Base-by-base conservation (phyloP, 2,329 filamentous ascomycete genomes). In the Coniochaeta sp. region DNA sequence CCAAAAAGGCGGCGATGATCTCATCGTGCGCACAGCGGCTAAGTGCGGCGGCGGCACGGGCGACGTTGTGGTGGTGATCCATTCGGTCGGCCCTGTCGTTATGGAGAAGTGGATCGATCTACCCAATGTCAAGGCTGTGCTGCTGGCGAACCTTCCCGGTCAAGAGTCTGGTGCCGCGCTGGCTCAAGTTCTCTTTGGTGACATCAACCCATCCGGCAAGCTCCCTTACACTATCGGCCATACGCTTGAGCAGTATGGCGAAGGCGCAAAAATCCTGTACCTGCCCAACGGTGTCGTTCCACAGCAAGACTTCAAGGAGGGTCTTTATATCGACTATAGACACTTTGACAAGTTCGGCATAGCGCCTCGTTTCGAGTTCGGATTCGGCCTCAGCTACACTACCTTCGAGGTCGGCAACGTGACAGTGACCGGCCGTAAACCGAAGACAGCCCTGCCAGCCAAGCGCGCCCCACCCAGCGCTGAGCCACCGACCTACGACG, bases 201-300 rank as follows among this genome's bases (percentile, higher is more conserved):
- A 88, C 26, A 80, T 87, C 17, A 93, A 91, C 24, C 80, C 80
- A 1, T 91, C 85, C 58, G 92, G 93, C n/a, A 88, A 89, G 60
- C 77, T 97, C 1, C 93, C 93, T 0, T 97, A 96, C 73, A 96
- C 91, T 0, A 89, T 96, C 50, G 91, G 89, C 8, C 89, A 87
- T 69, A 79, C 79, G 0, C 78, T 89, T 2, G 79, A 84, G 17
- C 91, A 96, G 70, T 95, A 95, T 66, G 93, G 93, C 0, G 82
- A 85, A 0, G 85, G 83, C 17, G 89, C 81, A 19, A 81, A 88
- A 67, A 79, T 95, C 43, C 77, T 92, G 64, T 90, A 88, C 68
- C 76, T 85, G 57, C 84, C 89, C 0, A 89, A 90, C 65, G 84
- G 81, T 17, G 76, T 89, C 3, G 78, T 88, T 1, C 90, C 91